Evolutionary conservation across 768 basidiomycete genomes (phyloP).

Genomic region (Boletus tylopilopsis): DNA sequence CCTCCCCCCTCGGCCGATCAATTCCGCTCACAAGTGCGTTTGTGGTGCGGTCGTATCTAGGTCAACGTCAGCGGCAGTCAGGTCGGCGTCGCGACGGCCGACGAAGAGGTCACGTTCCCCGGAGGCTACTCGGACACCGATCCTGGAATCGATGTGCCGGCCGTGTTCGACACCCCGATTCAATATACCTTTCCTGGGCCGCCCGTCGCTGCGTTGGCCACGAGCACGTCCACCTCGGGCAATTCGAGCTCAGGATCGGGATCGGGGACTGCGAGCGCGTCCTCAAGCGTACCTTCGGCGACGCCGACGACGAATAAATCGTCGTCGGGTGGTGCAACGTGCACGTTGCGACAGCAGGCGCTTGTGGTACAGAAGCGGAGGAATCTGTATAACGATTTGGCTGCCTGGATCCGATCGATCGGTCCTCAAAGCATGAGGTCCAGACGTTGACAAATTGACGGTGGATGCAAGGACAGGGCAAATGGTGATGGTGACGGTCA

Average conservation of each 20-base stretch:
- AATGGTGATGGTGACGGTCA: too few species aligned
- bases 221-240: constrained; percentile 14
- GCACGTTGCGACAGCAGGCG: constrained; percentile 20
- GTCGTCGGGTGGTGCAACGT: constrained; percentile 6
- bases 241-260: constrained; percentile 5
- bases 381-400: constrained; percentile 14
- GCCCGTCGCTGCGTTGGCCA: constrained; percentile 40
- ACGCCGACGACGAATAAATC: not conserved
- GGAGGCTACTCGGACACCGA: constrained; percentile 71
- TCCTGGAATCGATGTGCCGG: constrained; percentile 64
- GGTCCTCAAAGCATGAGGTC: constrained; percentile 1
- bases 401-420: constrained; percentile 21
- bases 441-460: too few species aligned
- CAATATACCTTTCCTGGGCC: constrained; percentile 54
- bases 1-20: not conserved
- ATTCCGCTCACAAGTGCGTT: too few species aligned
- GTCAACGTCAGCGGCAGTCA: constrained; percentile 52
- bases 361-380: constrained; percentile 17
- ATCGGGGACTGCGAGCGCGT: not conserved
- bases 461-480: not conserved
- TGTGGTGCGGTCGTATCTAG: too few species aligned
- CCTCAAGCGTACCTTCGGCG: constrained; percentile 4
- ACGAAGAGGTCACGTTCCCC: constrained; percentile 61
- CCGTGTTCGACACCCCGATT: constrained; percentile 31
- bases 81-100: constrained; percentile 41